Evolutionary conservation across 495 filamentous ascomycete genomes (phyloP), one percentile per base, ranked within the genome.

Genomic region (Penicillium bovifimosum): DNA sequence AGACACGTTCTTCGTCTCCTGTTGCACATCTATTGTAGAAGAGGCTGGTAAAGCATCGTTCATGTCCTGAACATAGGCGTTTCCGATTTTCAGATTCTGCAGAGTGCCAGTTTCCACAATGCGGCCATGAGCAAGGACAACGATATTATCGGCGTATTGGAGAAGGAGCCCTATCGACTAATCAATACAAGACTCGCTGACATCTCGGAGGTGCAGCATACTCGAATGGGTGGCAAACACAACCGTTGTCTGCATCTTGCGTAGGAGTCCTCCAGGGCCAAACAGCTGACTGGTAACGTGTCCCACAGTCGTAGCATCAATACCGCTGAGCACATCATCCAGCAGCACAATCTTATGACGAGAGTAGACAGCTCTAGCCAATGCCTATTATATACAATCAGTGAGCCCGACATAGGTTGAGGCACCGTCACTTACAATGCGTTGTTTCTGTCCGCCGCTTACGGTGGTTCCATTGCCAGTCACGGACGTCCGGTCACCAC

Each of bases 401-500:
- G n/a, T n/a, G n/a, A n/a, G n/a, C n/a, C n/a, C n/a, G n/a, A n/a
- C n/a, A n/a, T n/a, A n/a, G n/a, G n/a, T n/a, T n/a, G n/a, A n/a
- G n/a, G 2, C 9, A n/a, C 0, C 3, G 10, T 20, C 6, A 45
- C 42, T 40, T 9, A 49, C 47, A 28, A 49, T 31, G 24, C 49
- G 31, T 9, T 46, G 40, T 8, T 33, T 40, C 20, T 46, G 44
- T 9, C 44, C 41, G 31, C 44, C 41, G 47, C 34, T 53, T 6
- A 53, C 17, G 2, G 41, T 3, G 5, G 17, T 42, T 4, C 20
- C 41, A 42, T 29, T 28, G 41, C 26, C n/a, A n/a, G n/a, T n/a
- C n/a, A n/a, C n/a, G 54, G 81, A 72, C 4, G 85, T 86, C 14
- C 71, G 61, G 60, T 88, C 85, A 26, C 82, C 80, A 33, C 76